These are phyloP conservation scores for Aspergillus japonicus DNA, from an alignment of 2,329 filamentous ascomycete genomes.

Conservation along the genomic window DNA sequence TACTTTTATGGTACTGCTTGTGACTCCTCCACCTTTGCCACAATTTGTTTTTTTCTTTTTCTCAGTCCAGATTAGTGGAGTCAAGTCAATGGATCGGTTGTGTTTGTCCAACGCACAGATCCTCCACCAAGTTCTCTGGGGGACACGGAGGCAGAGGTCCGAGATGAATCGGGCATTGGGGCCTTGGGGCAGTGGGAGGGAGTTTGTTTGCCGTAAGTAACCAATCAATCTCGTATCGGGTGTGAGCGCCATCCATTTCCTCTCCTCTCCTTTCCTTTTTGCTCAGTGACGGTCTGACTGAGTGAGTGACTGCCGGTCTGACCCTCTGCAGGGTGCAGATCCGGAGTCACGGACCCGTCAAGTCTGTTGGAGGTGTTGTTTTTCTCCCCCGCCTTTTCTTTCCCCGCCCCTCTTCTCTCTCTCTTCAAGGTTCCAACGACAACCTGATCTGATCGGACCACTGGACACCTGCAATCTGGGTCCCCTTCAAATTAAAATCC, in stretches of 20 bases:
- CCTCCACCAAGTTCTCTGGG: background rate
- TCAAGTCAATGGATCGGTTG: background rate
- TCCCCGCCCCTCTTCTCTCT: slow-evolving; percentile 2
- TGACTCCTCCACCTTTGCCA: too few species aligned
- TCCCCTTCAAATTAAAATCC: too few species aligned
- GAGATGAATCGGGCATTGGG: background rate
- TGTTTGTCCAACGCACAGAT: background rate
- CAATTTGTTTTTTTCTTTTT: too few species aligned
- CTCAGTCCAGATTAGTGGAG: too few species aligned
- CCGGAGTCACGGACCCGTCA: slow-evolving; percentile 12
- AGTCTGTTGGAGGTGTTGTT: background rate
- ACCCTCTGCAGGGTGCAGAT: background rate
- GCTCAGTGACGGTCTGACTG: too few species aligned
- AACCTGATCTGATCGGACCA: background rate
- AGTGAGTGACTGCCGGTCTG: too few species aligned
- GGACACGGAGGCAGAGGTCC: background rate
- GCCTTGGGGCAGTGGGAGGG: too few species aligned
- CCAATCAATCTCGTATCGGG: background rate
- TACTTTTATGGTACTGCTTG: too few species aligned
- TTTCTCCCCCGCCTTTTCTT: slow-evolving; percentile 7
- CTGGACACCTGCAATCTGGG: too few species aligned
- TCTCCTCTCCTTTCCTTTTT: too few species aligned
- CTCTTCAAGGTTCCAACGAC: background rate
- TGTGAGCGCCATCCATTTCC: background rate
- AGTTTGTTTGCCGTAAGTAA: background rate